Evolutionary conservation across 1,139 yeast species (phyloP).

Genomic region (Kodamaea sp.): DNA sequence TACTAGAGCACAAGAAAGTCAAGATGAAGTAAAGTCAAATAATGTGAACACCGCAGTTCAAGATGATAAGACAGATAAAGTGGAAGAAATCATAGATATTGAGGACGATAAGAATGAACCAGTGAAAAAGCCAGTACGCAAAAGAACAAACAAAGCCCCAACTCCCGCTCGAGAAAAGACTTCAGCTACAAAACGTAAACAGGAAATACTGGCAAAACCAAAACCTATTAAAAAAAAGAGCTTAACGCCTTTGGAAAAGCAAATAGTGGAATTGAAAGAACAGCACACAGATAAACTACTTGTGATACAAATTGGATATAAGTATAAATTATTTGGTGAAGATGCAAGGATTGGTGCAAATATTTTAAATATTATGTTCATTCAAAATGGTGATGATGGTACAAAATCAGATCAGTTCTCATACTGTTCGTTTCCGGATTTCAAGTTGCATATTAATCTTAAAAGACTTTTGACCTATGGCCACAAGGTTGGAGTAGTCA

Average conservation of each 20-base stretch:
- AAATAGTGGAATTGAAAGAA: slow-evolving; percentile 61
- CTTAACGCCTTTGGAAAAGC: slow-evolving; percentile 76
- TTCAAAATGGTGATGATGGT: slow-evolving; percentile 56
- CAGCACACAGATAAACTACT: slow-evolving; percentile 63
- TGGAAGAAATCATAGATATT: not conserved
- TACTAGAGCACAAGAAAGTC: slow-evolving; percentile 4
- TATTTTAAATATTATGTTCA: slow-evolving; percentile 64
- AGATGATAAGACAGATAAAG: not conserved
- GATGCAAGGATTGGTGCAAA: slow-evolving; percentile 73
- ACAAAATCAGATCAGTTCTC: slow-evolving; percentile 58
- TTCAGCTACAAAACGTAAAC: not conserved
- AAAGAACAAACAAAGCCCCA: not conserved
- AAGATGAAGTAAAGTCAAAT: not conserved
- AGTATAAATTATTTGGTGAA: slow-evolving; percentile 78
- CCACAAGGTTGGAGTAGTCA: slow-evolving; percentile 79
- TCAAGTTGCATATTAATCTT: slow-evolving; percentile 67
- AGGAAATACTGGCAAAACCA: slow-evolving; percentile 2
- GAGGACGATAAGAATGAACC: not conserved
- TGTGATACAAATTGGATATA: slow-evolving; percentile 87
- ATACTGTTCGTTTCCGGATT: slow-evolving; percentile 81
- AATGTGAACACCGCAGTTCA: too few species aligned
- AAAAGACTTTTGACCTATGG: slow-evolving; percentile 63
- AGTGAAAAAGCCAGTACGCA: not conserved
- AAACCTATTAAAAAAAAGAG: slow-evolving; percentile 10
- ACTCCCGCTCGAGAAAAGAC: too few species aligned